These are phyloP conservation scores for Venturia oleaginea DNA, from an alignment of 2,329 filamentous ascomycete species.

Conservation along the genomic window DNA sequence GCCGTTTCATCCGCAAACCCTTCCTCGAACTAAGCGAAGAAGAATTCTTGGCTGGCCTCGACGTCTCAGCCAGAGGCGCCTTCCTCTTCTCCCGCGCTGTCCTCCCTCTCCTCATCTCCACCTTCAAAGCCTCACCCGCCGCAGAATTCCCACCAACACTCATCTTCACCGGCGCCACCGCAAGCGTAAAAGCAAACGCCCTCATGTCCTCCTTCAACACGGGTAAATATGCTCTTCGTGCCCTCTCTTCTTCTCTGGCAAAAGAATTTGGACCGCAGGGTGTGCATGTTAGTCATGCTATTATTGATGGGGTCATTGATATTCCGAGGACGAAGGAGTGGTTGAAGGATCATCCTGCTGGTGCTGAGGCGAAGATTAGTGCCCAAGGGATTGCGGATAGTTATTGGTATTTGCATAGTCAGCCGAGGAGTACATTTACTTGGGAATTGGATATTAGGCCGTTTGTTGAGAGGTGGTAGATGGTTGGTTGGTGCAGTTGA, in stretches of 20 bases:
- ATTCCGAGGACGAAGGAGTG: slow-evolving; percentile 60
- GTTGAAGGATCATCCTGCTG: slow-evolving; percentile 38
- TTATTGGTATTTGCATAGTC: slow-evolving; percentile 77
- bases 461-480: slow-evolving; percentile 73
- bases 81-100: slow-evolving; percentile 66
- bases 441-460: slow-evolving; percentile 75
- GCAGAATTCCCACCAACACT: slow-evolving; percentile 60
- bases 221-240: slow-evolving; percentile 71
- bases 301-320: slow-evolving; percentile 81
- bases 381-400: slow-evolving; percentile 77
- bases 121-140: slow-evolving; percentile 37
- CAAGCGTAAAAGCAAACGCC: slow-evolving; percentile 63
- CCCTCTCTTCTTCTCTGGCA: slow-evolving; percentile 64
- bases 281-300: slow-evolving; percentile 71
- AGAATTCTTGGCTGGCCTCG: slow-evolving; percentile 45
- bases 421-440: slow-evolving; percentile 69
- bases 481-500: not conserved
- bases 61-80: slow-evolving; percentile 54
- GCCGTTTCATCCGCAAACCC: slow-evolving; percentile 48
- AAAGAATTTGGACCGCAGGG: slow-evolving; percentile 78
- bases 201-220: slow-evolving; percentile 63
- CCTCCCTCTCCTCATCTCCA: slow-evolving; percentile 56
- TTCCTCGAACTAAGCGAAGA: slow-evolving; percentile 52
- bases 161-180: slow-evolving; percentile 82
- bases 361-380: slow-evolving; percentile 59